Evolutionary conservation across 1,139 yeast genomes (phyloP).

Genomic region (Geotrichum fermentans): DNA sequence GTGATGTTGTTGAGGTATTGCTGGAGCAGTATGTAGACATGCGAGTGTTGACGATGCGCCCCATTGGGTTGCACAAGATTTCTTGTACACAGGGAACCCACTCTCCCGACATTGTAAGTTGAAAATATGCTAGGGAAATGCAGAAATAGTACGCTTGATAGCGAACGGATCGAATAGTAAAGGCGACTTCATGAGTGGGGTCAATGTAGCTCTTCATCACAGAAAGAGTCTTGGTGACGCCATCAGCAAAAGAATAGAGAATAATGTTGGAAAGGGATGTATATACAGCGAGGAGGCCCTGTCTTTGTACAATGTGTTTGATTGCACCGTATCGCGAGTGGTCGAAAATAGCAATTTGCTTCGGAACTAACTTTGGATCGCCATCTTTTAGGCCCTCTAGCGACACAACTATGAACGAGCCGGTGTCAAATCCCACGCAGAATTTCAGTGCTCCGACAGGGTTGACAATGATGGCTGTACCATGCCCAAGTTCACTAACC

Average conservation of each 20-base stretch:
- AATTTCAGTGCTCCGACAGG: conserved; percentile 16
- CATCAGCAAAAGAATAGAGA: conserved; percentile 17
- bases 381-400: conserved; percentile 13
- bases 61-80: conserved; percentile 18
- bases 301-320: conserved; percentile 18
- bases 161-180: conserved; percentile 16
- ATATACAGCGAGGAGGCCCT: conserved; percentile 18
- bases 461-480: conserved; percentile 16
- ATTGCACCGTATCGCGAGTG: conserved; percentile 15
- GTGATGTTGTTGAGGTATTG: conserved; percentile 5
- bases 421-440: conserved; percentile 19
- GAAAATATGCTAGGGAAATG: conserved; percentile 20
- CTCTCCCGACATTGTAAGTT: conserved; percentile 14
- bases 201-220: conserved; percentile 18
- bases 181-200: conserved; percentile 18
- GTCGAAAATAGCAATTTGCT: conserved; percentile 15
- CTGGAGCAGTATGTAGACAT: conserved; percentile 17
- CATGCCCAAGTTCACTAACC: conserved; percentile 4
- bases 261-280: conserved; percentile 18
- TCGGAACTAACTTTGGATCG: conserved; percentile 1
- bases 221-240: conserved; percentile 16
- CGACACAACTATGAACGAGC: conserved; percentile 17
- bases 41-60: conserved; percentile 19
- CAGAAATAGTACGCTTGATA: conserved; percentile 15
- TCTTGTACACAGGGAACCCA: conserved; percentile 21